Conservation (phyloP, 1,284 basidiomycete species). For the Leccinum holopus region DNA sequence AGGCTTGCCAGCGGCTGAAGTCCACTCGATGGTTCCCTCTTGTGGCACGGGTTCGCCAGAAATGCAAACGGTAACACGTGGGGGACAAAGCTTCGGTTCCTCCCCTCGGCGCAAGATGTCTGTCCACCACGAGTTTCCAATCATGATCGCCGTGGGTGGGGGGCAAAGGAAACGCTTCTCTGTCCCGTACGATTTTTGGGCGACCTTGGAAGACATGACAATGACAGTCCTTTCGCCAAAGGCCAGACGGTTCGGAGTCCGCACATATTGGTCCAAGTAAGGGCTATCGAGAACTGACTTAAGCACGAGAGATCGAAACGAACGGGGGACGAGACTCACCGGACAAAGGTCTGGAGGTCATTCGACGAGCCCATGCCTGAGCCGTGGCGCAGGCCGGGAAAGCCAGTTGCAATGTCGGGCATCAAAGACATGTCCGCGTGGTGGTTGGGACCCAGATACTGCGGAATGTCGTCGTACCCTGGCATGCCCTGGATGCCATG, state of each 20-base stretch:
- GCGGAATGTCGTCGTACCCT: conserved; percentile 56
- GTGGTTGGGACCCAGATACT: conserved; percentile 52
- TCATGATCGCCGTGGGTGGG: conserved; percentile 91
- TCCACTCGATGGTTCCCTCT: conserved; percentile 84
- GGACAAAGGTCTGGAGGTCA: conserved; percentile 77
- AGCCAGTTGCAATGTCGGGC: conserved; percentile 58
- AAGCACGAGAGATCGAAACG: conserved; percentile 13
- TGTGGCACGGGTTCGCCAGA: conserved; percentile 86
- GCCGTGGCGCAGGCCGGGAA: conserved; percentile 62
- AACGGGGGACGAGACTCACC: conserved; percentile 43
- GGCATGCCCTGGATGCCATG: conserved; percentile 51
- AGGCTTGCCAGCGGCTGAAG: conserved; percentile 74
- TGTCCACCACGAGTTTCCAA: conserved; percentile 95
- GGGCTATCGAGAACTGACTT: conserved; percentile 47
- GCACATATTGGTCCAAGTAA: conserved; percentile 81
- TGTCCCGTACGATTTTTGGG: conserved; percentile 95
- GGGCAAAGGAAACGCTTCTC: conserved; percentile 98
- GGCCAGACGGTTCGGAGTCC: conserved; percentile 81
- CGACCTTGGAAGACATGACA: conserved; percentile 95
- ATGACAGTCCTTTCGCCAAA: conserved; percentile 93
- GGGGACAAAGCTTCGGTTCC: conserved; percentile 72
- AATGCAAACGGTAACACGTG: conserved; percentile 85
- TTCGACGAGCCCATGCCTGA: conserved; percentile 59
- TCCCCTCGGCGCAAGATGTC: conserved; percentile 69
- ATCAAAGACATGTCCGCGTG: conserved; percentile 57